Conservation (phyloP, 2,329 filamentous ascomycete genomes). For the Macrophomina pseudophaseolina region DNA sequence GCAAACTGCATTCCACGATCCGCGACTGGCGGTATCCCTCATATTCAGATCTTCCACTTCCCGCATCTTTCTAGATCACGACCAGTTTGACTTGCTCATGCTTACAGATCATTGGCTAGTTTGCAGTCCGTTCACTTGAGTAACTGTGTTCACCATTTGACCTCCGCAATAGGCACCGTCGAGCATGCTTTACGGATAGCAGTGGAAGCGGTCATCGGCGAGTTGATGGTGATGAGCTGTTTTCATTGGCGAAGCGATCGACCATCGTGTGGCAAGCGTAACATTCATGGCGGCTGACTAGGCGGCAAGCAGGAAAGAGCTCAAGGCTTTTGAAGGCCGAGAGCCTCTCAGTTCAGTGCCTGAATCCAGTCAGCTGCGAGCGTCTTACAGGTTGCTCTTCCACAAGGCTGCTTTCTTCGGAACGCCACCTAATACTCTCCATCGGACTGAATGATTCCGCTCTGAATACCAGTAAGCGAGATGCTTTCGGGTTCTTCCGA, state of each 20-base stretch:
- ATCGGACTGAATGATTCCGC: too few relatives aligned
- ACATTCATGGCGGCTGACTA: not conserved
- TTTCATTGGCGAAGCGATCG: conserved; percentile 1
- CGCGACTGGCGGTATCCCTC: not conserved
- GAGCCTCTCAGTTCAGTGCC: not conserved
- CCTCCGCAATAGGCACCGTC: conserved; percentile 2
- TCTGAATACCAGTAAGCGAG: too few relatives aligned
- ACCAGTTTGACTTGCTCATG: conserved; percentile 5
- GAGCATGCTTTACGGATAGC: not conserved
- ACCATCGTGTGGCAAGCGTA: conserved; percentile 4
- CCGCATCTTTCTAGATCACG: not conserved
- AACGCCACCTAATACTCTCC: not conserved
- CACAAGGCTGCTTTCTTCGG: not conserved
- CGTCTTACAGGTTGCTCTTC: not conserved
- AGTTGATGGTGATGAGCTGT: conserved; percentile 8
- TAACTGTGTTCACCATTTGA: not conserved
- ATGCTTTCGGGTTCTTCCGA: too few relatives aligned
- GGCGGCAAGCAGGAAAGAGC: not conserved
- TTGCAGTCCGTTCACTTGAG: not conserved
- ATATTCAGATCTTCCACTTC: not conserved
- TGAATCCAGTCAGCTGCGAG: not conserved
- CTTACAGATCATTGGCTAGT: not conserved
- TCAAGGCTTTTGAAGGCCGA: not conserved
- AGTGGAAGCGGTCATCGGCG: not conserved
- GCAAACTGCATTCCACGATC: not conserved